A percentile compares a stretch with the other conserved stretches of the same genome.
Evolutionary conservation across 2,329 filamentous ascomycete genomes (phyloP).

Genomic region (Colletotrichum graminicola): DNA sequence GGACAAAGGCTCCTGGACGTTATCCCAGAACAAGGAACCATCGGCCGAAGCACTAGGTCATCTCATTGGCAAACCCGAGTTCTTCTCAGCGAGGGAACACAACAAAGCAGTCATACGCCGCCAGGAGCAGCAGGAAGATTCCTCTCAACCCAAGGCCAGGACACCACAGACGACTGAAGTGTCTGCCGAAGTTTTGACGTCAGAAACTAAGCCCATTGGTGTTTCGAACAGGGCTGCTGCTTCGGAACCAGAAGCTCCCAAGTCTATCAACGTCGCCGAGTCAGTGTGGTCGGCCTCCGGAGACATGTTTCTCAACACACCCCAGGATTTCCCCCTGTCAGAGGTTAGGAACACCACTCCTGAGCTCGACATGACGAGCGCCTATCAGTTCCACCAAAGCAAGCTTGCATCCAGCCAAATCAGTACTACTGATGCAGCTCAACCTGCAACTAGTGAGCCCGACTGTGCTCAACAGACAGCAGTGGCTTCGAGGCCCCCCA

Average conservation of each 20-base stretch:
- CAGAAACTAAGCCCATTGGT: not conserved
- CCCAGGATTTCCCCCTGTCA: constrained; percentile 12
- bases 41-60: constrained; percentile 50
- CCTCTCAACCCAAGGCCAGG: not conserved
- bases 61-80: constrained; percentile 55
- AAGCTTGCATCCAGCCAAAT: constrained; percentile 21
- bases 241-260: not conserved
- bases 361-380: constrained; percentile 41
- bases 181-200: not conserved
- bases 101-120: constrained; percentile 47
- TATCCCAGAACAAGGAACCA: constrained; percentile 5
- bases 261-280: constrained; percentile 26
- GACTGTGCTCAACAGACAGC: not conserved
- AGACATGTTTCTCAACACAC: constrained; percentile 34
- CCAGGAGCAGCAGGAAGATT: not conserved
- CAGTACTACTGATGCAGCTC: not conserved
- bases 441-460: not conserved
- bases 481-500: constrained; percentile 37
- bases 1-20: constrained; percentile 4
- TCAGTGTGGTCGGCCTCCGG: constrained; percentile 35
- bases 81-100: constrained; percentile 55
- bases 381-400: constrained; percentile 41
- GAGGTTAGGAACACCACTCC: constrained; percentile 22
- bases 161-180: not conserved
- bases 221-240: not conserved